These are phyloP conservation scores for Xylaria palmicola DNA, from an alignment of 495 filamentous ascomycete genomes.

Conservation along the genomic window DNA sequence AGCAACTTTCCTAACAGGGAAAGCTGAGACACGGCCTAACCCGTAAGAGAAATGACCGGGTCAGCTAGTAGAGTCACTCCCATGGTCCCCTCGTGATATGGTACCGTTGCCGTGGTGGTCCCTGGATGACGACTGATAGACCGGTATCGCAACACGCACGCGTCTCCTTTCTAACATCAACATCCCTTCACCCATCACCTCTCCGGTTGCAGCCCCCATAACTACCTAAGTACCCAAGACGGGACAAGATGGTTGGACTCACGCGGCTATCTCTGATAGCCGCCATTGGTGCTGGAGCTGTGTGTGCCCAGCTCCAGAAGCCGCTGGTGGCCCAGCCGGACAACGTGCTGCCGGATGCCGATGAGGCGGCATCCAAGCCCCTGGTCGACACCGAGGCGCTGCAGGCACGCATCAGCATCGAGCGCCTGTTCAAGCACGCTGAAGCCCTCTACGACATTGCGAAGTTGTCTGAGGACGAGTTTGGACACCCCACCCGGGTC, in stretches of 20 bases:
- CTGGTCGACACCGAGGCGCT: conserved; percentile 52
- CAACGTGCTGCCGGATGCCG: background rate
- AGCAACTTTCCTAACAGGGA: background rate
- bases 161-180: background rate
- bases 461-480: conserved; percentile 51
- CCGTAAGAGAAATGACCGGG: conserved; percentile 1
- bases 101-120: background rate
- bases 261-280: conserved; percentile 14
- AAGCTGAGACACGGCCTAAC: conserved; percentile 1
- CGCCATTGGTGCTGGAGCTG: conserved; percentile 6
- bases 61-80: conserved; percentile 1
- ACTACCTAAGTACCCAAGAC: too few relatives aligned
- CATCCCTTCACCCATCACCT: background rate
- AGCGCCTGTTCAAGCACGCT: conserved; percentile 53
- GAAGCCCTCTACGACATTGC: conserved; percentile 58
- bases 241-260: conserved; percentile 16
- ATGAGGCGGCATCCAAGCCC: conserved; percentile 21
- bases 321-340: conserved; percentile 1
- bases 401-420: conserved; percentile 51
- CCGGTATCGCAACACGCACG: conserved; percentile 9
- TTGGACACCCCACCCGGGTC: conserved; percentile 61
- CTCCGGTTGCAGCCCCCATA: too few relatives aligned
- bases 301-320: conserved; percentile 14
- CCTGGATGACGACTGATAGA: background rate
- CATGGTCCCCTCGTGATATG: background rate